phyloP scores from a whole-genome alignment of 805 yeast species.

The Kockiozyma suomiensis region DNA sequence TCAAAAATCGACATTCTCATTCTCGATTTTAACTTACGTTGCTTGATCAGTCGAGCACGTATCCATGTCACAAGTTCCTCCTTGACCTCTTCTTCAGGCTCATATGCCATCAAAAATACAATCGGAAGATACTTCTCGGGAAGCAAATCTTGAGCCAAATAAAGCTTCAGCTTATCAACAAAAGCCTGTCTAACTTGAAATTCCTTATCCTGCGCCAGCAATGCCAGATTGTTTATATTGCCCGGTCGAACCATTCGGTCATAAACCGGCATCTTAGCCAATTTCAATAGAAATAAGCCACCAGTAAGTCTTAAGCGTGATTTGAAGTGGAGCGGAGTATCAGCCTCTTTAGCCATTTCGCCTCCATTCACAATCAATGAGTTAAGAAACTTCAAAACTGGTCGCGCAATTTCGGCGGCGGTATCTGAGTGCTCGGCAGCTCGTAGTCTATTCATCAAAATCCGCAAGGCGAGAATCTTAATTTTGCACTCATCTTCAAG shows the following conservation, averaged over 20 bases:
- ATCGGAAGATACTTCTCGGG: slow-evolving; percentile 69
- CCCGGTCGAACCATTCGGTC: slow-evolving; percentile 56
- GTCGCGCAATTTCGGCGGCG: slow-evolving; percentile 53
- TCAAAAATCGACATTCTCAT: background rate
- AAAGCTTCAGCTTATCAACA: slow-evolving; percentile 53
- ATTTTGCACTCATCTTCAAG: slow-evolving; percentile 49
- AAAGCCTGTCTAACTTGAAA: slow-evolving; percentile 58
- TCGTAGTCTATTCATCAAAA: slow-evolving; percentile 63
- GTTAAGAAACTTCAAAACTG: slow-evolving; percentile 66
- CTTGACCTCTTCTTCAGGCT: slow-evolving; percentile 59
- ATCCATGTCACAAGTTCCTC: slow-evolving; percentile 69
- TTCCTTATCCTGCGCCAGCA: slow-evolving; percentile 69
- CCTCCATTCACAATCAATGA: slow-evolving; percentile 76
- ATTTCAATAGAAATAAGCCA: slow-evolving; percentile 63
- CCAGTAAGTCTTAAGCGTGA: slow-evolving; percentile 67
- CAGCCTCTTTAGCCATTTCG: slow-evolving; percentile 51
- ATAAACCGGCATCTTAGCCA: slow-evolving; percentile 59
- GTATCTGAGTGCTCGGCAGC: slow-evolving; percentile 44
- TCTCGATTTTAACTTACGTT: slow-evolving; percentile 27
- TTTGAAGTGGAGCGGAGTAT: slow-evolving; percentile 63
- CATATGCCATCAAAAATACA: slow-evolving; percentile 74
- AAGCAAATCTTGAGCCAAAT: slow-evolving; percentile 54
- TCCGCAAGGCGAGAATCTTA: slow-evolving; percentile 57
- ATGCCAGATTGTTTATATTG: slow-evolving; percentile 56
- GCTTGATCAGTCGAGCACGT: slow-evolving; percentile 52